These are phyloP conservation scores for Podila verticillata DNA, from an alignment of 192 early-diverging fungal genomes.

Conservation along the genomic window DNA sequence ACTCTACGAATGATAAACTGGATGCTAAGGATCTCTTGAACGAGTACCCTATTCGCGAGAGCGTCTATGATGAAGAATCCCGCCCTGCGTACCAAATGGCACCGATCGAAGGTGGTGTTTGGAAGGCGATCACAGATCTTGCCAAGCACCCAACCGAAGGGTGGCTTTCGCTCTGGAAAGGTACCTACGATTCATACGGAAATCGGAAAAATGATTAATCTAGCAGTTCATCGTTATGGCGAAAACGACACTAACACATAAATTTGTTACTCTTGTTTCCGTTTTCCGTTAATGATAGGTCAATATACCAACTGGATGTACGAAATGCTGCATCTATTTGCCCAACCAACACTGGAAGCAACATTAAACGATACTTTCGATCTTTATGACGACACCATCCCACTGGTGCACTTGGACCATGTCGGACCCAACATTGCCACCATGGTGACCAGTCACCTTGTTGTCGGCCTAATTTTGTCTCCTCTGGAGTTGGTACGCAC, in stretches of 20 bases:
- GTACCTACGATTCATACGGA: constrained; percentile 10
- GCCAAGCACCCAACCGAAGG: constrained; percentile 75
- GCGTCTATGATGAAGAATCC: constrained; percentile 62
- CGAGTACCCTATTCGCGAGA: constrained; percentile 64
- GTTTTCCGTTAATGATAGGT: constrained; percentile 54
- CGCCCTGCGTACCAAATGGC: constrained; percentile 71
- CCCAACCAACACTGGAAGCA: constrained; percentile 92
- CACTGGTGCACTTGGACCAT: constrained; percentile 72
- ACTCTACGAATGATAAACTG: background rate
- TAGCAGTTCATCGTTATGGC: too few relatives aligned
- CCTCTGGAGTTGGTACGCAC: constrained; percentile 95
- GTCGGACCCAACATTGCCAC: constrained; percentile 77
- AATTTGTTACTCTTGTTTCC: too few relatives aligned
- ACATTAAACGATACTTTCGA: constrained; percentile 94
- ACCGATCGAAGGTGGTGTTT: constrained; percentile 69
- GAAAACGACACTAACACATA: too few relatives aligned
- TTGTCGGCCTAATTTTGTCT: constrained; percentile 84
- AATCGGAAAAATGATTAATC: background rate
- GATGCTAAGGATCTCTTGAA: background rate
- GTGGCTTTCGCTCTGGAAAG: constrained; percentile 66
- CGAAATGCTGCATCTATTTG: constrained; percentile 74
- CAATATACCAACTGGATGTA: constrained; percentile 88
- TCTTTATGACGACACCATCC: constrained; percentile 89
- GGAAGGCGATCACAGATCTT: constrained; percentile 65
- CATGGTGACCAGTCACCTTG: constrained; percentile 75